Evolutionary conservation across 1,284 basidiomycete genomes (phyloP), one percentile per base, ranked within the genome.

Genomic region (Pseudozyma pruni): DNA sequence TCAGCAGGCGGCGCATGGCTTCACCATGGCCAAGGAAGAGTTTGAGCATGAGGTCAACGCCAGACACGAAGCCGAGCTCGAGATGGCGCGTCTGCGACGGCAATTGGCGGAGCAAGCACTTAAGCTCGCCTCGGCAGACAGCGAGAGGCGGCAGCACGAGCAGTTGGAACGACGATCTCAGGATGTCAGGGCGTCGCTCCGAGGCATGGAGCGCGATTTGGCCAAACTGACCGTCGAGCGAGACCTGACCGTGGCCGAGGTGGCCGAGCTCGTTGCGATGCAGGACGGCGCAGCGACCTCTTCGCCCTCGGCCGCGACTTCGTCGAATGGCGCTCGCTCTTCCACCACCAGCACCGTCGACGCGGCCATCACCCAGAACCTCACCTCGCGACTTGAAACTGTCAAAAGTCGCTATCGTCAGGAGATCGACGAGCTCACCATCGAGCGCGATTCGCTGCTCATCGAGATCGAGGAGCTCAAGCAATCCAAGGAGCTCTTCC

Each of bases 11-110:
- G 91, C 94, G 57, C 91, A 94, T 69, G 94, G 95, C 14, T 85
- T 98, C 53, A 90, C 90, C 0, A 91, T 94, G 37, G 94, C 95
- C 2, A 91, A 93, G 70, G 90, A 91, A 49, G 94, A 98, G 82
- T 97, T 94, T 80, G 93, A 96, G 81, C 88, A 88, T 55, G 94
- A 98, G 83, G 86, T 93, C 41, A 89, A 91, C 52, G 89, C 90
- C 27, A 88, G 94, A 19, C 88, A 90, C 20, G 94, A 96, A 69
- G 91, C 92, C 2, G 94, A 98, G 84, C 89, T 91, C 0, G 93
- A 96, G 84, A 91, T 97, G 68, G 90, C 89, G 16, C 87, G 91
- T 45, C 85, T 98, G 33, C 87, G 92, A 40, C 88, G 92, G 25
- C 87, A 94, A 60, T 86, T 98, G 14, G 91, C 93, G 52, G 92